Conservation (phyloP, 345 rosid species). For the Moricandia arvensis region DNA sequence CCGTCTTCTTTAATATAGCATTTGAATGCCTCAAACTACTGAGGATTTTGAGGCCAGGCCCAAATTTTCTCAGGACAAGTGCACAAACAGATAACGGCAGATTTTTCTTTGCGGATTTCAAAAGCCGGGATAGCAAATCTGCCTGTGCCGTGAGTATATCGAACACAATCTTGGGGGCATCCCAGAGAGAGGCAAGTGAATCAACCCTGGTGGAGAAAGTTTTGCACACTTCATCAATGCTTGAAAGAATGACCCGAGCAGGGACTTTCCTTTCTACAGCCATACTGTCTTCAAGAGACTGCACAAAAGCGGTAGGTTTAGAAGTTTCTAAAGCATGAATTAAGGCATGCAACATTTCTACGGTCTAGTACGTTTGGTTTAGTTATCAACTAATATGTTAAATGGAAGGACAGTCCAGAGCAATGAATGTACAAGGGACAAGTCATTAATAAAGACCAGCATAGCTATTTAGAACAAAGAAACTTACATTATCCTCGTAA, state of each 20-base stretch:
- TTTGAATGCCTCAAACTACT: conserved; percentile 48
- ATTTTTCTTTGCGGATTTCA: conserved; percentile 46
- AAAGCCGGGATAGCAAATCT: conserved; percentile 62
- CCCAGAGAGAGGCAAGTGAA: conserved; percentile 47
- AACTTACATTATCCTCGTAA: conserved; percentile 64
- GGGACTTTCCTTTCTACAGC: conserved; percentile 46
- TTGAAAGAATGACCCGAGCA: conserved; percentile 47
- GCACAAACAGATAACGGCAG: conserved; percentile 48
- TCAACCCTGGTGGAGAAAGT: conserved; percentile 43
- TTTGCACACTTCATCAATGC: conserved; percentile 52
- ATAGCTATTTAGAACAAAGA: conserved; percentile 19
- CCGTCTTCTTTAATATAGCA: conserved; percentile 43
- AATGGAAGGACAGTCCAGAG: conserved; percentile 2
- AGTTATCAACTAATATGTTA: conserved; percentile 6
- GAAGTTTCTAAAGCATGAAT: conserved; percentile 9
- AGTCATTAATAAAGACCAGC: conserved; percentile 3
- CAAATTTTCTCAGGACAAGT: conserved; percentile 54
- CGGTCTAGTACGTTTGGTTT: background rate
- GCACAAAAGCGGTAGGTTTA: conserved; percentile 31
- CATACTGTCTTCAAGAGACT: conserved; percentile 48
- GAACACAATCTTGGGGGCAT: conserved; percentile 52
- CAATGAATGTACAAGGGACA: conserved; percentile 8
- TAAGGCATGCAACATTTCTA: conserved; percentile 11
- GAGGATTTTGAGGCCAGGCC: conserved; percentile 63
- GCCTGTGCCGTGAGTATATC: conserved; percentile 64